Conservation (phyloP, 2,329 filamentous ascomycete species). For the Colletotrichum paranaense region DNA sequence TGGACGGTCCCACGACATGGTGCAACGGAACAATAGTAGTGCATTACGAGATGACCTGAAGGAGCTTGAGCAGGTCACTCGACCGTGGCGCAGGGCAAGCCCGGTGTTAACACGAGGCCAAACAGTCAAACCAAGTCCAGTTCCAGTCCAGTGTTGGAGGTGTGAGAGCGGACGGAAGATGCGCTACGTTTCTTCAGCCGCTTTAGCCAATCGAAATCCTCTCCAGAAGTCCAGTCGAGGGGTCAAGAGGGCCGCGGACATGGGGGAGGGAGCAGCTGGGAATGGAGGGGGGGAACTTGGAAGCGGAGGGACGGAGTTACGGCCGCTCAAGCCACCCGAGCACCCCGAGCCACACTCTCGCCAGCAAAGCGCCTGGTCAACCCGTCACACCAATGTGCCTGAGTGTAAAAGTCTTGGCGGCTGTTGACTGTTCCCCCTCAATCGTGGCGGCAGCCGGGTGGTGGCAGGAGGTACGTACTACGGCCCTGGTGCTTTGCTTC, state of each 20-base stretch:
- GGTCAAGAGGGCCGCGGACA: not conserved
- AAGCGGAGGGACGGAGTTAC: not conserved
- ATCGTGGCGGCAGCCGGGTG: not conserved
- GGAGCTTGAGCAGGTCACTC: not conserved
- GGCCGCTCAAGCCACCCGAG: constrained; percentile 31
- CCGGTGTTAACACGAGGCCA: constrained; percentile 4
- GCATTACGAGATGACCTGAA: not conserved
- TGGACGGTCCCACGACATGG: not conserved
- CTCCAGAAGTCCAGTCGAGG: not conserved
- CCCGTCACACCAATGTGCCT: constrained; percentile 1
- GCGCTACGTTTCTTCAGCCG: constrained; percentile 29
- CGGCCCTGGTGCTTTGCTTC: not conserved
- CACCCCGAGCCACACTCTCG: constrained; percentile 22
- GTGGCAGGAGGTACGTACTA: not conserved
- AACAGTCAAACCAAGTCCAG: not conserved
- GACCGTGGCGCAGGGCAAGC: constrained; percentile 9
- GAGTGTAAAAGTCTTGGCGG: constrained; percentile 1
- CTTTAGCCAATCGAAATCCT: constrained; percentile 7
- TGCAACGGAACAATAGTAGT: not conserved
- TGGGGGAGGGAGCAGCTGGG: not conserved
- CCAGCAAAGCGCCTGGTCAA: not conserved
- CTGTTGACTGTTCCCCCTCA: constrained; percentile 1
- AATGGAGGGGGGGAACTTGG: not conserved
- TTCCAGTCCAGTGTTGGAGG: constrained; percentile 1
- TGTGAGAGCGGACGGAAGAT: not conserved